Evolutionary conservation across 2,329 filamentous ascomycete genomes (phyloP), one percentile per base, ranked within the genome.

Genomic region (Pestalotiopsis sp.): DNA sequence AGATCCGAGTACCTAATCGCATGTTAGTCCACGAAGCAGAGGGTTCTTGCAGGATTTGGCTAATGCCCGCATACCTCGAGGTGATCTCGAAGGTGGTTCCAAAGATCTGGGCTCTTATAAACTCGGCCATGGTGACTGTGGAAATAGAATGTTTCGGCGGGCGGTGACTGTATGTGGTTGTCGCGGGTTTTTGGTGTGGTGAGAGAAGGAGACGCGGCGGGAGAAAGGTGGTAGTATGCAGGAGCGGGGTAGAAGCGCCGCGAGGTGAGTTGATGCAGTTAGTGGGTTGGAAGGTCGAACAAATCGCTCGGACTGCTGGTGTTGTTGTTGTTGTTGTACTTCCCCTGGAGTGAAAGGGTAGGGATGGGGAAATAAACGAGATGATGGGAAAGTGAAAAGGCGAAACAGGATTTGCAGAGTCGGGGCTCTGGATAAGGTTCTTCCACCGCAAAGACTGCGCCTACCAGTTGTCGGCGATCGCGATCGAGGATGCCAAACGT

Each of bases 71-170:
- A 69, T 90, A 98, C 94, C 96, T 93, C 84, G 95, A 98, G 76
- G 96, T 99, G 84, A 98, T 98, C 90, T 99, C 96, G 81, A 99
- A 99, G 76, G 96, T 98, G 72, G 96, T 99, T 81, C 96, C 96
- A 80, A 99, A 99, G 82, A 99, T 98, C 88, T 98, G 95, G 80
- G 95, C 95, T 84, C 96, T 93, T 80, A 99, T 94, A 84, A 99
- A 99, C 88, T 99, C 96, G 82, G 96, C 96, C 96, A 99, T 98
- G 81, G 80, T 91, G 59, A 62, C 25, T 27, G 20, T 31, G n/a
- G 11, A 52, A 7, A 52, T 52, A 14, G 14, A 52, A 3, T n/a
- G 17, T 17, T 17, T 17, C 45, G 45, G 45, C 45, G 23, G 36
- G 57, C 57, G 31, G 31, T 13, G 57, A n/a, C 62, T 36, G 17